Evolutionary conservation across 345 rosid species (phyloP), one percentile per base, ranked within the genome.

Genomic region (Rhodamnia rubescens): DNA sequence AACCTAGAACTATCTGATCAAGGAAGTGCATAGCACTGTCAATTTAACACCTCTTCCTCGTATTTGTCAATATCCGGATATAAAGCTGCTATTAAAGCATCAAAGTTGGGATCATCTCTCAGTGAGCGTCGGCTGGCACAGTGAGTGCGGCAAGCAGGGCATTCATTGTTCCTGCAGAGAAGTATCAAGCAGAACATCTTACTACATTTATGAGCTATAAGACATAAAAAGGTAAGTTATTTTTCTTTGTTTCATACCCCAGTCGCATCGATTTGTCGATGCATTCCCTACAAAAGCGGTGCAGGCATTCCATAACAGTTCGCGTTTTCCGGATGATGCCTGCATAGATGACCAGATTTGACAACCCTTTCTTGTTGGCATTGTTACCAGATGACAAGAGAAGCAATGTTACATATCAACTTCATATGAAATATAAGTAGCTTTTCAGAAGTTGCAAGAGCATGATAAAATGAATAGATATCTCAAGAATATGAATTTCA

Each of bases 111-210:
- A 88, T 97, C 99, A 42, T 95, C 98, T 93, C 99, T 92, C 88
- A 95, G 87, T 87, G 99, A 95, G 42, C 99, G 99, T 36, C 98
- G 93, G 87, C 98, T 97, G 83, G 99, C 97, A 91, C 97, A 95
- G 89, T 97, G 99, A 53, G 97, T 95, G 90, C 99, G 97, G 87
- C 98, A 97, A 87, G 99, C 95, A 89, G 99, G 99, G 87, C 99
- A 97, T 89, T 97, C 99, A 82, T 95, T 95, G 87, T 97, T 97
- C 93, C 99, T 97, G 92, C 88, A 92, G 88, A 83, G 78, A 74
- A 84, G 69, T 82, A 85, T 78, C 87, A 89, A 53, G 82, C 58
- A 74, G 20, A n/a, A 29, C 42, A 47, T 83, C 44, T 16, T 29
- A 83, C 47, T 11, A 0, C 40, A 57, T 29, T 53, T 54, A 15